Percentiles rank a stretch among this genome's conserved stretches.
phyloP scores from a whole-genome alignment of 108 stramenopile species.

The Pseudonitzschia pungens region DNA sequence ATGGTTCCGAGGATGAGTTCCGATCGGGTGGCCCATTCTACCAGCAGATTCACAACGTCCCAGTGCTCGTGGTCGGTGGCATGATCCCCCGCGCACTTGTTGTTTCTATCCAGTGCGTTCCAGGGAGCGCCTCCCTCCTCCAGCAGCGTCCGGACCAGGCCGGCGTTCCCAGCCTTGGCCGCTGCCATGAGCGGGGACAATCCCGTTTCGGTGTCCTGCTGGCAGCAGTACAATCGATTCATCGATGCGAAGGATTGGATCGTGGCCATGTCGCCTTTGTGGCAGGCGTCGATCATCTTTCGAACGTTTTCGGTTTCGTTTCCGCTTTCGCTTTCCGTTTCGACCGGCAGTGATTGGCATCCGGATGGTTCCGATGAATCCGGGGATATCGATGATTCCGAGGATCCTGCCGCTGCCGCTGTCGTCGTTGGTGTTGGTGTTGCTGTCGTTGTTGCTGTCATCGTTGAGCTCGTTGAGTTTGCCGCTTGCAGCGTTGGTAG shows the following conservation, averaged over 20 bases:
- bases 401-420: neutral
- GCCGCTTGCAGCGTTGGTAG: too few relatives aligned
- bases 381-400: neutral
- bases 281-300: constrained; percentile 47
- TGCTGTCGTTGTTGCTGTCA: too few relatives aligned
- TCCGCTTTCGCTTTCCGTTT: too few relatives aligned
- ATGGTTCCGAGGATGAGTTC: constrained; percentile 82
- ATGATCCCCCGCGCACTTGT: constrained; percentile 88
- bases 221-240: constrained; percentile 46
- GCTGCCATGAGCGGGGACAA: constrained; percentile 79
- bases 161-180: constrained; percentile 50
- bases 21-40: constrained; percentile 72
- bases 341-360: constrained; percentile 10
- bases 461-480: too few relatives aligned
- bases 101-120: constrained; percentile 86
- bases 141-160: constrained; percentile 50
- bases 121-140: constrained; percentile 81
- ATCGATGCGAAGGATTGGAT: constrained; percentile 26
- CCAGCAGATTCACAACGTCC: constrained; percentile 79
- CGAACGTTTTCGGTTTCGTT: constrained; percentile 34
- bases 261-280: constrained; percentile 19
- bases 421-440: neutral
- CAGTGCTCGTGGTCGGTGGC: constrained; percentile 76
- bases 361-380: too few relatives aligned
- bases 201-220: constrained; percentile 73